Conservation (phyloP, 495 filamentous ascomycete genomes). For the Aspergillus diversus region DNA sequence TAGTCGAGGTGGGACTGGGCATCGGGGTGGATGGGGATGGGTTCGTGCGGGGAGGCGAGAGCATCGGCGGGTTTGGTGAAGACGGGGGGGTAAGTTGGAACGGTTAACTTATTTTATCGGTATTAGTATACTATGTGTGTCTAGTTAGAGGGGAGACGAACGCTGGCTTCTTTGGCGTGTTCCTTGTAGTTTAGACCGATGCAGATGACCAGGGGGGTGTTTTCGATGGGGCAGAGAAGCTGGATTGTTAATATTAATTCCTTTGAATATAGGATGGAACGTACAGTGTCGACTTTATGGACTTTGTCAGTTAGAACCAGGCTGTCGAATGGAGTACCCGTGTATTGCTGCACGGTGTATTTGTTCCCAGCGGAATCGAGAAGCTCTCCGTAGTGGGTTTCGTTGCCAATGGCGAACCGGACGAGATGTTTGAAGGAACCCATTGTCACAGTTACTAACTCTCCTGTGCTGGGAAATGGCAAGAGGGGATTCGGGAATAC, state of each 20-base stretch:
- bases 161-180: constrained; percentile 65
- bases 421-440: constrained; percentile 25
- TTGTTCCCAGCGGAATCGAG: constrained; percentile 4
- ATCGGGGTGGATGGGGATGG: constrained; percentile 56
- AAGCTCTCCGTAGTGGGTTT: constrained; percentile 25
- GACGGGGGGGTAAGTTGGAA: constrained; percentile 68
- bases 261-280: neutral
- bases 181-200: constrained; percentile 73
- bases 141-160: neutral
- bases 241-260: neutral
- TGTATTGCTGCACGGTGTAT: constrained; percentile 20
- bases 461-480: too few relatives aligned
- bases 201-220: constrained; percentile 53
- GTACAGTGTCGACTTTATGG: neutral
- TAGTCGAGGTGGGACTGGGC: constrained; percentile 59
- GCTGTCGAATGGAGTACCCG: constrained; percentile 19
- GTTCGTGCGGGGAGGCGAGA: constrained; percentile 61
- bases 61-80: constrained; percentile 76
- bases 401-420: constrained; percentile 17
- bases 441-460: constrained; percentile 4
- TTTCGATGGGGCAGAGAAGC: constrained; percentile 5
- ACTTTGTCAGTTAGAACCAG: constrained; percentile 15
- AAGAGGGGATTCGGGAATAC: too few relatives aligned
- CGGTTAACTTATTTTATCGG: constrained; percentile 33
- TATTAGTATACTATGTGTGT: neutral